These are phyloP conservation scores for Erodium trifolium DNA, from an alignment of 441 rosid genomes.

Conservation along the genomic window DNA sequence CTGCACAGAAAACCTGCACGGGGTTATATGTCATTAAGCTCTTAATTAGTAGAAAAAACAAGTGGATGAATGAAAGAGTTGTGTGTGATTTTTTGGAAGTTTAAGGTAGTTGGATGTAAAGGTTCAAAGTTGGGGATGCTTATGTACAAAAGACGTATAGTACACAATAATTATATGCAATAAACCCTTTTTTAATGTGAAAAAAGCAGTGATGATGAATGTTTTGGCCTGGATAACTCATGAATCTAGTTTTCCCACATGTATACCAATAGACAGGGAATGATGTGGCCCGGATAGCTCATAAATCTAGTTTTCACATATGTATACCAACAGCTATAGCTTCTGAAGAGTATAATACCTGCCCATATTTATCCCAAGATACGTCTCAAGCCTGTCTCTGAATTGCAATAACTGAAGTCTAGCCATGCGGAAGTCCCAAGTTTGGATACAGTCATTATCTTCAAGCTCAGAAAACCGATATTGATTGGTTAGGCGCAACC, in stretches of 20 bases:
- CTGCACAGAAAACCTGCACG: constrained; percentile 79
- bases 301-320: not conserved
- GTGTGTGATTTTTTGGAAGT: no score
- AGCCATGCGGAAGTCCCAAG: constrained; percentile 69
- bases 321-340: constrained; percentile 2
- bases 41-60: constrained; percentile 29
- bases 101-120: no score
- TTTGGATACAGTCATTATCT: constrained; percentile 40
- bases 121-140: no score
- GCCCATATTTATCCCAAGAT: constrained; percentile 97
- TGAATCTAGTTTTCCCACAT: not conserved
- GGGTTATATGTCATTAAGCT: constrained; percentile 41
- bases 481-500: constrained; percentile 50
- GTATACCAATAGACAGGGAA: not conserved
- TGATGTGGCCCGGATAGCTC: not conserved
- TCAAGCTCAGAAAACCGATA: constrained; percentile 47
- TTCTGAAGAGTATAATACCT: constrained; percentile 44
- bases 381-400: constrained; percentile 84
- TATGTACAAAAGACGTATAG: no score
- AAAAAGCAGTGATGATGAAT: not conserved
- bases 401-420: constrained; percentile 86
- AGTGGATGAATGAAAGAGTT: not conserved
- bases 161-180: no score
- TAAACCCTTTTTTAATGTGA: not conserved
- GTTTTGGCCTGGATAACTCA: not conserved